Percentiles rank a stretch among this genome's conserved stretches.
Conservation (phyloP, 176 grass and related monocot genomes). For the Musa schizocarpa region DNA sequence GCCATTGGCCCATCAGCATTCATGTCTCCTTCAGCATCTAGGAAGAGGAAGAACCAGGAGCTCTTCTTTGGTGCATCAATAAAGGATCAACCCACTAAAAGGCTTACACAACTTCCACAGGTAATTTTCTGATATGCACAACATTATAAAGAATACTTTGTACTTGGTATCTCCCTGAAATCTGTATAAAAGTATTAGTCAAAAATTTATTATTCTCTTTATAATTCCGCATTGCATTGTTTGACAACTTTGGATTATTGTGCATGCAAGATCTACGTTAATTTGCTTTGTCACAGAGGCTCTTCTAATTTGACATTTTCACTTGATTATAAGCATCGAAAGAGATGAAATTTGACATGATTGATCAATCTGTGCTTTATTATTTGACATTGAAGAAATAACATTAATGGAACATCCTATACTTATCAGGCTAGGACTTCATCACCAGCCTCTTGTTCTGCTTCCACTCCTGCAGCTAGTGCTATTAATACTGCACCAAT, state of each 20-base stretch:
- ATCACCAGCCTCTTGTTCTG: slow-evolving; percentile 11
- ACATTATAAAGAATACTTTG: not conserved
- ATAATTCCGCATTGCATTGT: not conserved
- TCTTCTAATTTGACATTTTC: not conserved
- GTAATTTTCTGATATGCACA: slow-evolving; percentile 34
- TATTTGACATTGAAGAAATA: not conserved
- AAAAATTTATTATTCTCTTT: not conserved
- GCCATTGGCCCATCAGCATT: slow-evolving; percentile 52
- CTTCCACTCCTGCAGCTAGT: slow-evolving; percentile 42
- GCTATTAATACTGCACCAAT: slow-evolving; percentile 34
- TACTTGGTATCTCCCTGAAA: not conserved
- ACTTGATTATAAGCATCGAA: not conserved
- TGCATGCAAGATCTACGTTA: not conserved
- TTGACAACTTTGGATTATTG: no score
- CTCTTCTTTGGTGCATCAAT: slow-evolving; percentile 37
- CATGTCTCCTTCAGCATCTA: slow-evolving; percentile 66
- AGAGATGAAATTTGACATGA: not conserved
- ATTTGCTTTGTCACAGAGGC: not conserved
- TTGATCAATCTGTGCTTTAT: not conserved
- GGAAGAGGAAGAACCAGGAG: slow-evolving; percentile 67
- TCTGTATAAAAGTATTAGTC: not conserved
- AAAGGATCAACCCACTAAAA: slow-evolving; percentile 41
- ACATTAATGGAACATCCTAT: not conserved
- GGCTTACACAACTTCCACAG: slow-evolving; percentile 39
- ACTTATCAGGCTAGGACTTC: slow-evolving; percentile 38